Conservation (phyloP, 306 rosid species). For the Pueraria montana region DNA sequence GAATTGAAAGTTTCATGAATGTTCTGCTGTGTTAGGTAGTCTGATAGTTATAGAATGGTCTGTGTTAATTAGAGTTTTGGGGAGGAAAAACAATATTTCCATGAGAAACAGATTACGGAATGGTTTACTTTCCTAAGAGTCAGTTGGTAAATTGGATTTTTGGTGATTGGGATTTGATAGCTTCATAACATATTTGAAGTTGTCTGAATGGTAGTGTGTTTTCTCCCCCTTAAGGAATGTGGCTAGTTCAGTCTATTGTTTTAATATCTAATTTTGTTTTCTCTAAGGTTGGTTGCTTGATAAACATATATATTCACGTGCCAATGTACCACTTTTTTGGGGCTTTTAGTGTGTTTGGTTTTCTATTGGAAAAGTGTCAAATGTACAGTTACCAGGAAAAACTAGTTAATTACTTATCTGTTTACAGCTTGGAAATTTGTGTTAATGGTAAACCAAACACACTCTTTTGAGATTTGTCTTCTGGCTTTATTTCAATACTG, state of each 20-base stretch:
- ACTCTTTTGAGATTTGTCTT: slow-evolving; percentile 23
- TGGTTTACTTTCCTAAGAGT: background rate
- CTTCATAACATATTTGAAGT: background rate
- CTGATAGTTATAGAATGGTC: background rate
- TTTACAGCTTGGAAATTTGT: background rate
- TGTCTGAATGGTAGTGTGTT: background rate
- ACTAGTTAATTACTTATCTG: background rate
- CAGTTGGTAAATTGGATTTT: background rate
- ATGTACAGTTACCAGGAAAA: background rate
- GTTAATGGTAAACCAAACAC: background rate
- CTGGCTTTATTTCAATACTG: slow-evolving; percentile 1
- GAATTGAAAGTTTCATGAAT: background rate
- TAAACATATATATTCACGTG: background rate
- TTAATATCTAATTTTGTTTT: background rate
- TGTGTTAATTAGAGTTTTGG: background rate
- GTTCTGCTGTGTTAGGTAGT: background rate
- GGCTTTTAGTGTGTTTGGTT: slow-evolving; percentile 4
- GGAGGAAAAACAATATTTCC: background rate
- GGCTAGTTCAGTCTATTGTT: background rate
- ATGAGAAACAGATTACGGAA: background rate
- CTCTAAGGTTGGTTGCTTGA: background rate
- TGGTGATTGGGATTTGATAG: background rate
- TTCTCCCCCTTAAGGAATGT: background rate
- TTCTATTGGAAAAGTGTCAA: background rate
- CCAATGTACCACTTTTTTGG: background rate